Percentiles rank a stretch among this genome's conserved stretches.
phyloP scores from a whole-genome alignment of 257 asterid species.

The Salvia rosmarinus region DNA sequence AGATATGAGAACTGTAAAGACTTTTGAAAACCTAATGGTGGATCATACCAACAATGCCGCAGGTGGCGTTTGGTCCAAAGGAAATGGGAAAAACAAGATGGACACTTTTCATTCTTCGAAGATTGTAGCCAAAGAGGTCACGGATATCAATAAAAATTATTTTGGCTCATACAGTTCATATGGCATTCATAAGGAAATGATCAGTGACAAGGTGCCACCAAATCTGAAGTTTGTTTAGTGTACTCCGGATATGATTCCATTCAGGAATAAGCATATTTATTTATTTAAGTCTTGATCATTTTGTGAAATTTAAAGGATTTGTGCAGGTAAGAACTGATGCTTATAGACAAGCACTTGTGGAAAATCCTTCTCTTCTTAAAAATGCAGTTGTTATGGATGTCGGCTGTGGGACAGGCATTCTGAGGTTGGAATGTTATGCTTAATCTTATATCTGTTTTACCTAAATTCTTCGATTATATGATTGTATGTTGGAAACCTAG shows the following conservation, averaged over 20 bases:
- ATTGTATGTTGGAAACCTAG: conserved; percentile 1
- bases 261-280: not conserved
- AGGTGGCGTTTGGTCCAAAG: conserved; percentile 30
- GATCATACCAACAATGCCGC: conserved; percentile 31
- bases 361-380: conserved; percentile 79
- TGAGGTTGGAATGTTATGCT: conserved; percentile 56
- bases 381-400: conserved; percentile 90
- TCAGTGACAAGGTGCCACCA: conserved; percentile 85
- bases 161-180: conserved; percentile 87
- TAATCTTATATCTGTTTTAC: conserved; percentile 17
- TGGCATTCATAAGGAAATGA: conserved; percentile 96
- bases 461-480: conserved; percentile 14
- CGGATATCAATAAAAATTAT: conserved; percentile 61
- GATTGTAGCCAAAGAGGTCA: conserved; percentile 49
- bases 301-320: conserved; percentile 27
- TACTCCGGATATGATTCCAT: conserved; percentile 2
- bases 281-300: not conserved
- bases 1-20: conserved; percentile 34
- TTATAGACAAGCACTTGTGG: conserved; percentile 75
- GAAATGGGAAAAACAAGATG: conserved; percentile 30
- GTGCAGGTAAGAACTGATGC: conserved; percentile 91
- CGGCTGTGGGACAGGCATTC: conserved; percentile 97
- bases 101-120: conserved; percentile 35
- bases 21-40: conserved; percentile 25
- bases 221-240: conserved; percentile 5